Percentiles rank a stretch among this genome's conserved stretches.
These are phyloP conservation scores for Stephania yunnanensis DNA, from an alignment of 164 flowering plant species.

Conservation along the genomic window DNA sequence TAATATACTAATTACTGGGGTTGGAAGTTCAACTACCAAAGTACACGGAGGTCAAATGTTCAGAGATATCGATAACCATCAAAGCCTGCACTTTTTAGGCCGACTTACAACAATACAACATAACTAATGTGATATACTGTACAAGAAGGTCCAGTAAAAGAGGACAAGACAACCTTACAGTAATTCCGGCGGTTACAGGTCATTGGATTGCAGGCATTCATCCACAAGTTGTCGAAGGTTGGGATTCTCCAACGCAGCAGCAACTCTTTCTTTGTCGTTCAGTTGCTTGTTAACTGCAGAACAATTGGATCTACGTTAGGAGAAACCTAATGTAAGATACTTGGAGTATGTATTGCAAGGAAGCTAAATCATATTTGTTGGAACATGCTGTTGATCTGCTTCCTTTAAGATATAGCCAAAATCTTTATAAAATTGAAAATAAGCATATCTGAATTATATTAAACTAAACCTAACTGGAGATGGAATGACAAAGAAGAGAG, in stretches of 20 bases:
- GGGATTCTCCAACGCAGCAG: constrained; percentile 91
- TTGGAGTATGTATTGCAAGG: no score
- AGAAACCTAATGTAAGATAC: no score
- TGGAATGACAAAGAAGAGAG: no score
- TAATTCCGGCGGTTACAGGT: constrained; percentile 31
- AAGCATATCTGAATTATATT: no score
- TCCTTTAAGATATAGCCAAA: no score
- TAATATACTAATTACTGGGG: neutral
- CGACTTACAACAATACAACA: neutral
- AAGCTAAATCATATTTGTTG: no score
- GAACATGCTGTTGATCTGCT: no score
- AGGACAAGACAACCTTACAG: neutral
- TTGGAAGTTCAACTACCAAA: neutral
- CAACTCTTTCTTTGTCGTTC: constrained; percentile 93
- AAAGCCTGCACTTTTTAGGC: neutral
- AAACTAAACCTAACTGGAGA: no score
- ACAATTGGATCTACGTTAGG: neutral
- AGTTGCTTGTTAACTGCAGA: constrained; percentile 82
- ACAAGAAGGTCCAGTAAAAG: neutral
- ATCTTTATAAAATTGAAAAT: no score
- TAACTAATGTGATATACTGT: neutral
- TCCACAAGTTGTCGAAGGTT: constrained; percentile 89
- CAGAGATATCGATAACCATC: neutral
- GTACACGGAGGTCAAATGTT: neutral
- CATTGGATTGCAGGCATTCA: constrained; percentile 76